Percentiles rank a stretch among this genome's conserved stretches.
phyloP scores from a whole-genome alignment of 768 basidiomycete species.

The Boletus tomentosulus region DNA sequence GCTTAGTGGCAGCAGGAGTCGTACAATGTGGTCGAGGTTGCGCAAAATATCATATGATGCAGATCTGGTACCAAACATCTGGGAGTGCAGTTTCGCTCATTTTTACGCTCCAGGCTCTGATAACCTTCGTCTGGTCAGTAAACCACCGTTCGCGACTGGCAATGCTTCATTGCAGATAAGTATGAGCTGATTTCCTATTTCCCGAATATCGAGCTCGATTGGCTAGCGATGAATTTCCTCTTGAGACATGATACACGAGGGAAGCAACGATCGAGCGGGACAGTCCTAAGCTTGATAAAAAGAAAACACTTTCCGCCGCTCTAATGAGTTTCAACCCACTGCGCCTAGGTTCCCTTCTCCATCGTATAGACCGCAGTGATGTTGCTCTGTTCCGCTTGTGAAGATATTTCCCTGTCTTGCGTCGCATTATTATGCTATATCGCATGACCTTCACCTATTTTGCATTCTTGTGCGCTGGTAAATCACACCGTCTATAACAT shows the following conservation, averaged over 20 bases:
- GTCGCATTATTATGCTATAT: no score
- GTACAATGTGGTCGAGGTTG: background rate
- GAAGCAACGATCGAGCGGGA: no score
- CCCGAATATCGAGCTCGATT: background rate
- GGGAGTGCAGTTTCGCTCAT: background rate
- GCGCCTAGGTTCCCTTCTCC: background rate
- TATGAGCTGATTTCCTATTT: background rate
- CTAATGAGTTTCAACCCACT: background rate
- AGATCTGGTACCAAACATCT: background rate
- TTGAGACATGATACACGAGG: no score
- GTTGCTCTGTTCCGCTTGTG: no score
- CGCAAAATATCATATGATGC: background rate
- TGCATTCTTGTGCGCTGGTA: background rate
- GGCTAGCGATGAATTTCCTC: background rate
- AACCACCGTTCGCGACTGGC: background rate
- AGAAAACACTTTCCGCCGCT: background rate
- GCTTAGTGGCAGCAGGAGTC: slow-evolving; percentile 28
- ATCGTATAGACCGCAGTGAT: no score
- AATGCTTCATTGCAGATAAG: background rate
- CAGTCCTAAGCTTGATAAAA: no score
- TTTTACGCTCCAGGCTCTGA: background rate
- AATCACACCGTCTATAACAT: no score
- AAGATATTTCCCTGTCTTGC: no score
- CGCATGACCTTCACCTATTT: background rate
- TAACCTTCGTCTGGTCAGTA: background rate